Conservation (phyloP, 2,329 filamentous ascomycete species). For the Metarhizium robertsii region DNA sequence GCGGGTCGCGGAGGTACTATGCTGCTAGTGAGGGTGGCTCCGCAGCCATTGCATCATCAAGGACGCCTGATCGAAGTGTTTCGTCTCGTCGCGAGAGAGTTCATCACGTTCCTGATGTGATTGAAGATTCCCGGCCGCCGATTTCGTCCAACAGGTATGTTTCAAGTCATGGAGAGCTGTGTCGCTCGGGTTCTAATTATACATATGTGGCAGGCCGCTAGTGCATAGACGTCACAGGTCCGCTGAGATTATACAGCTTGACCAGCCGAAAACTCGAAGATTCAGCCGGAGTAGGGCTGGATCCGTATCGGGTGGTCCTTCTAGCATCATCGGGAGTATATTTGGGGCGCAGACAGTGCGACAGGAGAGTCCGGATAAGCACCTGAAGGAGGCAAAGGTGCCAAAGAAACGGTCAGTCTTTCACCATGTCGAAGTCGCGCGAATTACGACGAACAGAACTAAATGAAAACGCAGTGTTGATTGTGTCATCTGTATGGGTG, state of each 20-base stretch:
- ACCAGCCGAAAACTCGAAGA: slow-evolving; percentile 7
- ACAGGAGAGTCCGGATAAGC: slow-evolving; percentile 18
- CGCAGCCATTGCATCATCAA: slow-evolving; percentile 16
- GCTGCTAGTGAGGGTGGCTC: slow-evolving; percentile 18
- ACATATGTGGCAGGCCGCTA: slow-evolving; percentile 4
- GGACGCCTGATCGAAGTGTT: slow-evolving; percentile 20
- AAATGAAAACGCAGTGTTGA: slow-evolving; percentile 42
- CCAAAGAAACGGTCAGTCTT: slow-evolving; percentile 14
- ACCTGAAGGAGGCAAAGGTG: slow-evolving; percentile 6
- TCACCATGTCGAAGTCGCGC: background rate
- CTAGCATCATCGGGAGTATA: slow-evolving; percentile 17
- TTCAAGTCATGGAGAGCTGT: background rate
- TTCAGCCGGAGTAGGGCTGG: slow-evolving; percentile 11
- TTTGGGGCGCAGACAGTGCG: slow-evolving; percentile 16
- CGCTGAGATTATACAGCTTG: slow-evolving; percentile 9
- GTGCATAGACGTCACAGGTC: slow-evolving; percentile 10
- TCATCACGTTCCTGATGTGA: slow-evolving; percentile 17
- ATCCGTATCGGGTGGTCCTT: slow-evolving; percentile 9
- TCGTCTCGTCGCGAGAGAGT: slow-evolving; percentile 18
- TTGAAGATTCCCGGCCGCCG: slow-evolving; percentile 25
- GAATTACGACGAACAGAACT: background rate
- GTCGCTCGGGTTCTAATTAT: background rate
- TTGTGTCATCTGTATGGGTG: slow-evolving; percentile 66
- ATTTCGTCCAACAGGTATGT: slow-evolving; percentile 22
- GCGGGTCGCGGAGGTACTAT: slow-evolving; percentile 10